Evolutionary conservation across 345 rosid genomes (phyloP).

Genomic region (Aegle marmelos): DNA sequence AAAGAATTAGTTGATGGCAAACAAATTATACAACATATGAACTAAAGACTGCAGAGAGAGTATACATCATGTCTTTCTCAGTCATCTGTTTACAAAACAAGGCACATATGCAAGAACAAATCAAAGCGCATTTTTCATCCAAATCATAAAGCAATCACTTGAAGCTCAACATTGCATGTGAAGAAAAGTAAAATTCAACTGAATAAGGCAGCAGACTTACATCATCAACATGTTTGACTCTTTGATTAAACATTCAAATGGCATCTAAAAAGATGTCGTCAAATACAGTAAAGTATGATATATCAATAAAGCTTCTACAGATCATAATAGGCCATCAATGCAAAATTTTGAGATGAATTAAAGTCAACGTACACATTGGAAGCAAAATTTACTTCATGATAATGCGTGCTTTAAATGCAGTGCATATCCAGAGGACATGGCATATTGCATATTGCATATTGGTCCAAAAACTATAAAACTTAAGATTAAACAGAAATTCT

Average conservation of each 20-base stretch:
- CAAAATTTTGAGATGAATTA: not conserved
- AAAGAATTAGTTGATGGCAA: slow-evolving; percentile 5
- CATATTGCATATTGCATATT: not conserved
- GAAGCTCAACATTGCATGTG: not conserved
- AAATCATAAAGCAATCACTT: not conserved
- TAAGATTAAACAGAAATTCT: not conserved
- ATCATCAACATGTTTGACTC: not conserved
- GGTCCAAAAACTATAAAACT: not conserved
- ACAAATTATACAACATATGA: not conserved
- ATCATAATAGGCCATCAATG: not conserved
- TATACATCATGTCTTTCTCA: not conserved
- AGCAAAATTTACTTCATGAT: not conserved
- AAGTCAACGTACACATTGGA: not conserved
- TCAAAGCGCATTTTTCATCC: not conserved
- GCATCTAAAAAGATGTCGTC: not conserved
- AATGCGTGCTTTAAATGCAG: not conserved
- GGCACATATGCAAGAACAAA: not conserved
- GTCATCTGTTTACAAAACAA: not conserved
- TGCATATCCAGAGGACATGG: not conserved
- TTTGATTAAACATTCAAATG: not conserved
- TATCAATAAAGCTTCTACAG: not conserved
- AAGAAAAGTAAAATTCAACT: not conserved
- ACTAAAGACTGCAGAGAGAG: not conserved
- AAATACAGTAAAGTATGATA: not conserved
- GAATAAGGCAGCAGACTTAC: not conserved